phyloP scores from a whole-genome alignment of 176 grass and related monocot genomes.

The Rhynchospora pubera region DNA sequence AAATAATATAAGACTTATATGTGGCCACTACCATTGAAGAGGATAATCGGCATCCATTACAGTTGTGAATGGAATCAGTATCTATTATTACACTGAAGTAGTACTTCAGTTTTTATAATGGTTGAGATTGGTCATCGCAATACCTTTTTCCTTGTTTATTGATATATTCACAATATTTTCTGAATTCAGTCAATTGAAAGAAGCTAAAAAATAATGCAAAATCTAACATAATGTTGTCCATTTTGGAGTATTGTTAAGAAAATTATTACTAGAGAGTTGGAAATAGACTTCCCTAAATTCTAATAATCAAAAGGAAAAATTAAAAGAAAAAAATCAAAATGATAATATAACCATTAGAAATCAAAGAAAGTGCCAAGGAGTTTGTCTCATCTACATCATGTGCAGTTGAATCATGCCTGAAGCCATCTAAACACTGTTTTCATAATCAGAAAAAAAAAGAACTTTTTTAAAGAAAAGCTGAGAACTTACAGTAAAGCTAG shows the following conservation, averaged over 20 bases:
- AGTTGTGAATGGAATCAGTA: background rate
- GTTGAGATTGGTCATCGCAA: background rate
- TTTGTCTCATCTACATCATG: slow-evolving; percentile 8
- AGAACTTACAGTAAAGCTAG: background rate
- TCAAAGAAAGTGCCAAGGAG: slow-evolving; percentile 19
- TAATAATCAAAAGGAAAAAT: background rate
- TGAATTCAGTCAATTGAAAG: background rate
- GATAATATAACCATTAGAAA: slow-evolving; percentile 12
- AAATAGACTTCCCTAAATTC: background rate
- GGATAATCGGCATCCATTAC: background rate
- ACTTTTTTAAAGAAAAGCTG: background rate
- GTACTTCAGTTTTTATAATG: background rate
- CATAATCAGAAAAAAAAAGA: background rate
- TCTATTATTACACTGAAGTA: background rate
- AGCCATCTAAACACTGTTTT: slow-evolving; percentile 10
- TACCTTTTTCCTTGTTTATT: background rate
- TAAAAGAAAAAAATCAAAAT: background rate
- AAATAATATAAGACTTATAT: background rate
- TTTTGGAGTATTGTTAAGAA: background rate
- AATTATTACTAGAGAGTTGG: background rate
- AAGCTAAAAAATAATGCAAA: background rate
- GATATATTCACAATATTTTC: background rate
- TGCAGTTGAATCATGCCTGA: background rate
- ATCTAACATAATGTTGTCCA: background rate
- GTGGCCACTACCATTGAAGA: background rate